Conservation (phyloP, 768 basidiomycete species). For the Lepiota venenata region DNA sequence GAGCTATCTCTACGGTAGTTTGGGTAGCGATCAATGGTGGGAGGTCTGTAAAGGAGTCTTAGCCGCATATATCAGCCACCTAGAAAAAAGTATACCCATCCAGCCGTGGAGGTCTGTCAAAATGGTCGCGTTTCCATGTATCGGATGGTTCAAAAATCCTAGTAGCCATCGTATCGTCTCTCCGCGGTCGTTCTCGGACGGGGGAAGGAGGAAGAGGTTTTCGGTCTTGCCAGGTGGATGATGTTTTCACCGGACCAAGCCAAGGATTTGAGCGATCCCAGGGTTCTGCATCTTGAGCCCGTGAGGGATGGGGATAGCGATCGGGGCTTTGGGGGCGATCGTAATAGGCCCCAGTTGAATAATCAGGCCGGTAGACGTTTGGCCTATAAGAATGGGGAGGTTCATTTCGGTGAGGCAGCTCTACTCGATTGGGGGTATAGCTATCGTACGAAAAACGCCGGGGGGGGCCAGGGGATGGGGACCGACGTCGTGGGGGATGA, state of each 20-base stretch:
- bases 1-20: constrained; percentile 28
- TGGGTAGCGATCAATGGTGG: constrained; percentile 28
- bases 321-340: constrained; percentile 53
- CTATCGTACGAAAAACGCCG: constrained; percentile 47
- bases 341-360: constrained; percentile 27
- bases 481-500: constrained; percentile 36
- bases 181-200: constrained; percentile 25
- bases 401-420: constrained; percentile 35
- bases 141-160: constrained; percentile 75
- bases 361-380: constrained; percentile 28
- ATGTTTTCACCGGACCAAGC: constrained; percentile 27
- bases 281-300: constrained; percentile 35
- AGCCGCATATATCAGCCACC: constrained; percentile 2
- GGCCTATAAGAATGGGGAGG: constrained; percentile 41
- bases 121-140: constrained; percentile 60
- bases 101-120: constrained; percentile 37
- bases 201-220: constrained; percentile 37
- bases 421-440: constrained; percentile 41
- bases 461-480: constrained; percentile 47
- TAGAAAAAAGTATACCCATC: constrained; percentile 33
- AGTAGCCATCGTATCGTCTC: constrained; percentile 30
- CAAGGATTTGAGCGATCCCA: constrained; percentile 46
- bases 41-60: constrained; percentile 14
- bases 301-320: constrained; percentile 35
- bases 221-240: constrained; percentile 39